Percentiles rank a stretch among this genome's conserved stretches.
Conservation (phyloP, 192 early-diverging fungal species). For the Gigaspora rosea region DNA sequence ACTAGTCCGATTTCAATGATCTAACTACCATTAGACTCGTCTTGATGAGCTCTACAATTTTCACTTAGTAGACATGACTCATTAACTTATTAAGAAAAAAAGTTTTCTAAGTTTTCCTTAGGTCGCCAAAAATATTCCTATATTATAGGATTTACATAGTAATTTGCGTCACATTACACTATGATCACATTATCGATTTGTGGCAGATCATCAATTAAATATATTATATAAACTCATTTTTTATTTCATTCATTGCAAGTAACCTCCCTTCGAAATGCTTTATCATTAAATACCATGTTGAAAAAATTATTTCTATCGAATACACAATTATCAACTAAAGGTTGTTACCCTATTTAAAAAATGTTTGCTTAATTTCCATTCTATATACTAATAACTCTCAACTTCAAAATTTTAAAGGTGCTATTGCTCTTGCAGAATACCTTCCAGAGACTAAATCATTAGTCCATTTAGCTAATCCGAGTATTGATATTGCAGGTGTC, state of each 20-base stretch:
- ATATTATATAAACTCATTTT: no score
- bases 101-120: no score
- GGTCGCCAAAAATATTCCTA: no score
- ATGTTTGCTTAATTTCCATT: slow-evolving; percentile 7
- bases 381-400: slow-evolving; percentile 14
- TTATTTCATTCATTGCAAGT: slow-evolving; percentile 21
- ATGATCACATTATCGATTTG: no score
- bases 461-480: slow-evolving; percentile 71
- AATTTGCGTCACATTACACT: no score
- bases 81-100: no score
- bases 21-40: no score
- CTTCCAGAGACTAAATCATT: slow-evolving; percentile 74
- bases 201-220: no score
- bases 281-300: slow-evolving; percentile 64
- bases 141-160: no score
- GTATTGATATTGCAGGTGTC: slow-evolving; percentile 76
- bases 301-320: slow-evolving; percentile 63
- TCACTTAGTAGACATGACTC: no score
- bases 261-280: slow-evolving; percentile 40
- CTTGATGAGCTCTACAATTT: no score
- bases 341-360: slow-evolving; percentile 15
- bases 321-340: slow-evolving; percentile 67
- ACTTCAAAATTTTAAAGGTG: slow-evolving; percentile 35
- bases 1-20: no score
- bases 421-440: slow-evolving; percentile 80